Conservation (phyloP, 1,139 yeast genomes). For the Tardiomyces blankii region DNA sequence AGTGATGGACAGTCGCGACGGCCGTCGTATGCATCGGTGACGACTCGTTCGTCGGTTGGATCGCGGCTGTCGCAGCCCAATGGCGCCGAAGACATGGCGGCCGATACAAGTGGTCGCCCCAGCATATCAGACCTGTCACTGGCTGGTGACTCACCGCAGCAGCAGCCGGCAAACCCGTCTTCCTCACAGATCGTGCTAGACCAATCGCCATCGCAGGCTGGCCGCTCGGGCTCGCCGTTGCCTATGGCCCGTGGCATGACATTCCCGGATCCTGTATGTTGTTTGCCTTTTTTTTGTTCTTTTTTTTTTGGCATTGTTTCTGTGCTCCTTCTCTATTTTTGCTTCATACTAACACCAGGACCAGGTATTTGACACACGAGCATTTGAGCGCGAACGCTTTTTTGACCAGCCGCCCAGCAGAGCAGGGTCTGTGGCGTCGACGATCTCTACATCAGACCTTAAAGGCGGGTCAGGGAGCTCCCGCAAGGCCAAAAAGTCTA, state of each 20-base stretch:
- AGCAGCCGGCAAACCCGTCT: too few species aligned
- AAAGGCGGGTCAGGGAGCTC: conserved; percentile 3
- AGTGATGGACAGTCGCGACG: conserved; percentile 3
- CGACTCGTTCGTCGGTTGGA: conserved; percentile 5
- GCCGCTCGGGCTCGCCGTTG: conserved; percentile 3
- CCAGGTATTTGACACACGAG: conserved; percentile 13
- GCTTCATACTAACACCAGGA: conserved; percentile 8
- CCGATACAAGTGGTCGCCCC: conserved; percentile 6
- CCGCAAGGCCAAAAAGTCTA: conserved; percentile 11
- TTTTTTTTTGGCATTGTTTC: neutral
- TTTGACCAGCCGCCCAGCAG: conserved; percentile 6
- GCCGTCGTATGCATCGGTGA: conserved; percentile 11
- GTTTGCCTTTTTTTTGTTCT: neutral
- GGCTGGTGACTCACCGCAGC: conserved; percentile 6
- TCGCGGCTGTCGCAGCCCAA: conserved; percentile 2
- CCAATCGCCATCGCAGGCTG: too few species aligned
- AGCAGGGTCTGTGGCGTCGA: conserved; percentile 14
- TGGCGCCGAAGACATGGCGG: conserved; percentile 4
- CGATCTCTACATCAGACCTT: conserved; percentile 6
- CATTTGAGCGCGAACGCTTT: conserved; percentile 5
- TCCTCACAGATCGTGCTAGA: too few species aligned
- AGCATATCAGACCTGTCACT: conserved; percentile 11
- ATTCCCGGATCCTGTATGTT: conserved; percentile 7
- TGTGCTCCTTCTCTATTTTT: too few species aligned
- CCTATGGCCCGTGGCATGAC: conserved; percentile 3